Conservation (phyloP, 2,329 filamentous ascomycete genomes). For the Fusarium keratoplasticum region DNA sequence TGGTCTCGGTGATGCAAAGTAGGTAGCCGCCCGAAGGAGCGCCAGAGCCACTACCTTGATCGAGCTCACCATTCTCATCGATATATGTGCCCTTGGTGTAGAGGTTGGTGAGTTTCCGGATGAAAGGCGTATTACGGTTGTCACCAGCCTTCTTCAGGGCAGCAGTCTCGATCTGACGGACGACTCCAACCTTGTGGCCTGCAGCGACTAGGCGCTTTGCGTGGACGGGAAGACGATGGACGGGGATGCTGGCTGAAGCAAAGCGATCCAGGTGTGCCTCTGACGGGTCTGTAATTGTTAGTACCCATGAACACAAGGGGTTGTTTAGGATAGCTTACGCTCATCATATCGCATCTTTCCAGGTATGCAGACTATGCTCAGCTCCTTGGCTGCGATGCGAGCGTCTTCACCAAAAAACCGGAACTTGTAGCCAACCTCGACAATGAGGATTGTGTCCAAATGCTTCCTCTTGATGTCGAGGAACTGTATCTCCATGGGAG, state of each 20-base stretch:
- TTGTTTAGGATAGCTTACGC: conserved; percentile 59
- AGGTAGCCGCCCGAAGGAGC: conserved; percentile 83
- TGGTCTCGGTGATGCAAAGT: conserved; percentile 90
- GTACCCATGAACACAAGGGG: neutral
- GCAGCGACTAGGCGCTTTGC: conserved; percentile 92
- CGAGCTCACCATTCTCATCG: conserved; percentile 88
- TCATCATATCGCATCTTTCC: conserved; percentile 96
- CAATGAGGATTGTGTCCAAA: conserved; percentile 87
- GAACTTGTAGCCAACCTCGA: conserved; percentile 98
- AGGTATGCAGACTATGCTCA: conserved; percentile 96
- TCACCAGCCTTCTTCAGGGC: conserved; percentile 95
- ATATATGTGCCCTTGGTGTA: conserved; percentile 99
- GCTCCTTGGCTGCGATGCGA: conserved; percentile 84
- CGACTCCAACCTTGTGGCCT: conserved; percentile 95
- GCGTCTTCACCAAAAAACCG: conserved; percentile 97
- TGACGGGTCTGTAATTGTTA: conserved; percentile 71
- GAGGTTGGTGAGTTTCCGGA: conserved; percentile 91
- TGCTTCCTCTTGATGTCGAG: conserved; percentile 94
- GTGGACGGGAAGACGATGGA: conserved; percentile 91
- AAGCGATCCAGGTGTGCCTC: conserved; percentile 94
- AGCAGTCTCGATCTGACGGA: conserved; percentile 93
- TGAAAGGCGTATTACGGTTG: conserved; percentile 92
- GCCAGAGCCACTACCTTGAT: conserved; percentile 57
- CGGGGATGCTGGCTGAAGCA: conserved; percentile 94
- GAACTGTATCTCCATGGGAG: conserved; percentile 93